Base-by-base conservation (phyloP, 2,329 filamentous ascomycete genomes). In the Talaromyces marneffei region DNA sequence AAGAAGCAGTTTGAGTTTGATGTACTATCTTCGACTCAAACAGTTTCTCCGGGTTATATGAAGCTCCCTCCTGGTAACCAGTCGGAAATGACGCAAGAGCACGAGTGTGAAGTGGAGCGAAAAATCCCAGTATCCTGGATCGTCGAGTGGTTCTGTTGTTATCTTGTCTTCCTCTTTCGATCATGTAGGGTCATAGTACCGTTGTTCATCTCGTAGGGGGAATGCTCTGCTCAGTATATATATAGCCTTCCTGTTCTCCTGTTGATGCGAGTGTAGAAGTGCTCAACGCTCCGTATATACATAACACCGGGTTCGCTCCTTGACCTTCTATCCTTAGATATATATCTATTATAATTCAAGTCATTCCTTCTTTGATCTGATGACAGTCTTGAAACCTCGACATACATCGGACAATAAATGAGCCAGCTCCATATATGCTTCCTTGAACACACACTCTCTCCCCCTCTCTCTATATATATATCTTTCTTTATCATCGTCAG, bases 11-110 rank as follows among this genome's bases (percentile, higher is more conserved):
- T 16, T 40, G 46, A 39, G 33, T n/a, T 10, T n/a, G 3, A 35
- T 29, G 31, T 20, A n/a, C 18, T 8, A 9, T 2, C 5, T 18
- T 40, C 52, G 35, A 39, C 4, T 18, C 52, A 18, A 54, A 40
- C 52, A 27, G 35, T 40, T 55, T 55, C 25, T 39, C 35, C 35
- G 52, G 27, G 9, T 14, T 20, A 7, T 20, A 2, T 33, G 29
- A 33, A 50, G 18, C 29, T 52, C 48, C 48, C n/a, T 7, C 44
- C 44, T 50, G 56, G 56, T 58, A 58, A 50, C 56, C 56, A 58
- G 56, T 58, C 23, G 14, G 23, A 16, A 58, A 37, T 25, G 35
- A 39, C 35, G 23, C n/a, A 50, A 18, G 27, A 39, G 31, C 20
- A 57, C 18, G 55, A 56, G 40, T 20, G n/a, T 27, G 3, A 27